phyloP scores from a whole-genome alignment of 768 basidiomycete species.

The Melanogaster broomeanus region DNA sequence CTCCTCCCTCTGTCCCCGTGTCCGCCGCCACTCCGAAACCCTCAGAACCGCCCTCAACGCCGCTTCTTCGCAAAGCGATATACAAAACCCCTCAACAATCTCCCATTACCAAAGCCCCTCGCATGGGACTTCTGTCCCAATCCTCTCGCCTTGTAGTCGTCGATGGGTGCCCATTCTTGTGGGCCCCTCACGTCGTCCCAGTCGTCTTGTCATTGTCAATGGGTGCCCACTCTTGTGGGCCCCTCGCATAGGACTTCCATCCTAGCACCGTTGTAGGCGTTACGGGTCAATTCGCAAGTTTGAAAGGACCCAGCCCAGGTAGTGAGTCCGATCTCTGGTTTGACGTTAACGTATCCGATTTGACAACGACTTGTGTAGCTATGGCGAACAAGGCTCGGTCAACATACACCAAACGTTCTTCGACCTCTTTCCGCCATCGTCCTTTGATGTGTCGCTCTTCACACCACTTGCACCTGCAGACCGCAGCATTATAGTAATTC shows the following conservation, averaged over 20 bases:
- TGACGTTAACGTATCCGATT: background rate
- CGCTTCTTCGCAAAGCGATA: slow-evolving; percentile 41
- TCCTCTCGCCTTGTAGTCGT: too few species aligned
- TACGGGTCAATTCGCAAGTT: slow-evolving; percentile 78
- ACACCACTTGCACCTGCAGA: slow-evolving; percentile 70
- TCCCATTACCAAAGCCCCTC: slow-evolving; percentile 52
- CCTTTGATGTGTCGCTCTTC: slow-evolving; percentile 53
- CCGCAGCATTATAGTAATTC: too few species aligned
- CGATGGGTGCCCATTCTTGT: too few species aligned
- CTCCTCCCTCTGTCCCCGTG: slow-evolving; percentile 15
- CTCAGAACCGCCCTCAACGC: slow-evolving; percentile 34
- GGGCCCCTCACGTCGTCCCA: too few species aligned
- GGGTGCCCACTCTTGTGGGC: too few species aligned
- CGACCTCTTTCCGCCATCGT: slow-evolving; percentile 67
- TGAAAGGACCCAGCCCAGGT: slow-evolving; percentile 84
- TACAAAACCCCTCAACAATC: slow-evolving; percentile 44
- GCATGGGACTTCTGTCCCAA: too few species aligned
- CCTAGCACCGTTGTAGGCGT: slow-evolving; percentile 67
- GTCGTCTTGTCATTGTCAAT: too few species aligned
- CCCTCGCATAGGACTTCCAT: too few species aligned
- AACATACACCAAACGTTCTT: slow-evolving; percentile 79
- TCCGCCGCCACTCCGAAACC: slow-evolving; percentile 31
- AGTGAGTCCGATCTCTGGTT: slow-evolving; percentile 53
- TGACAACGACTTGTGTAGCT: slow-evolving; percentile 45
- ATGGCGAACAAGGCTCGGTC: slow-evolving; percentile 82